Conservation (phyloP, 768 basidiomycete species). For the Mycena crocata region DNA sequence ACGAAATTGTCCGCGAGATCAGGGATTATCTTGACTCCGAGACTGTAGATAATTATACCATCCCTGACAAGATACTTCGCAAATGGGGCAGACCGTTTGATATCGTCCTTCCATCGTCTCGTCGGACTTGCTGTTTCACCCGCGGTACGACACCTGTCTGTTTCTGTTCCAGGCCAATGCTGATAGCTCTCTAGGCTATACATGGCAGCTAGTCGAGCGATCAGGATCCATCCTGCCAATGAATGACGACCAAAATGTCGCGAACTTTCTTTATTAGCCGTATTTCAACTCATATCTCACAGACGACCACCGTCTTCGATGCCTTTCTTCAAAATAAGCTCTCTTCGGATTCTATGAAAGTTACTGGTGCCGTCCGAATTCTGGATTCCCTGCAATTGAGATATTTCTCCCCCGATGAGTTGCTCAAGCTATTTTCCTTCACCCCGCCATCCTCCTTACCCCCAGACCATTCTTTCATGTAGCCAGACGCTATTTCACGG, state of each 20-base stretch:
- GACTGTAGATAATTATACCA: constrained; percentile 37
- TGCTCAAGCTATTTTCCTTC: constrained; percentile 54
- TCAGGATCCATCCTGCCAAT: constrained; percentile 82
- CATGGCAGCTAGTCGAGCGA: constrained; percentile 82
- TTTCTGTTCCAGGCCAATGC: constrained; percentile 48
- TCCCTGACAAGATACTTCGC: constrained; percentile 71
- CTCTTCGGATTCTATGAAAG: constrained; percentile 51
- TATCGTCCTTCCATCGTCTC: constrained; percentile 73
- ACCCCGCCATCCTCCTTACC: constrained; percentile 37
- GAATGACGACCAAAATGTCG: constrained; percentile 75
- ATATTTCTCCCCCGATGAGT: constrained; percentile 81
- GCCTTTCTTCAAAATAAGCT: constrained; percentile 81
- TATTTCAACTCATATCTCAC: constrained; percentile 41
- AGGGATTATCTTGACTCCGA: constrained; percentile 27
- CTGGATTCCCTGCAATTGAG: constrained; percentile 87
- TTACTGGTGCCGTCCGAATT: constrained; percentile 77
- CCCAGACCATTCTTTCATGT: constrained; percentile 54
- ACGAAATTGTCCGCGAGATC: constrained; percentile 16
- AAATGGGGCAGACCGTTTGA: constrained; percentile 88
- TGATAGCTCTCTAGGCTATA: constrained; percentile 65
- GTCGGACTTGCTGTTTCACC: constrained; percentile 83
- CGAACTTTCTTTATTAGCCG: constrained; percentile 2
- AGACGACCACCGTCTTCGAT: constrained; percentile 70
- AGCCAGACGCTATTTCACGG: constrained; percentile 69
- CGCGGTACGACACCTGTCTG: constrained; percentile 61